Evolutionary conservation across 306 rosid species (phyloP), one percentile per base, ranked within the genome.

Genomic region (Lablab purpureus): DNA sequence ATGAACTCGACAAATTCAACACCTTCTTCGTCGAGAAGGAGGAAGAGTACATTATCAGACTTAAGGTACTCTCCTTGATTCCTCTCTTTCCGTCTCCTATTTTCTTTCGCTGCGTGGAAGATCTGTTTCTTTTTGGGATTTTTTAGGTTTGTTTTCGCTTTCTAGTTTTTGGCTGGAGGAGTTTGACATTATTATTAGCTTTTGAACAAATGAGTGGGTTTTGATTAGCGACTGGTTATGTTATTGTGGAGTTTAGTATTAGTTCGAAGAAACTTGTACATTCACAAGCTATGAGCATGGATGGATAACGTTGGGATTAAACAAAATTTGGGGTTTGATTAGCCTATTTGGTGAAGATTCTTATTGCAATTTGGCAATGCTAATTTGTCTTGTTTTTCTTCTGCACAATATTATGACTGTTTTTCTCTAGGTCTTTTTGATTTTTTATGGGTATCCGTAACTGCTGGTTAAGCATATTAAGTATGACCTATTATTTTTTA

Each of bases 1-100:
- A 85, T n/a, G 99, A 96, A 80, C 94, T 96, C 78, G 97, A 93
- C 71, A 96, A 96, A 79, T 96, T 96, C 81, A 96, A 96, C 37
- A 76, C 83, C 72, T 96, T 96, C 85, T 96, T 96, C 81, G 93
- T 96, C 25, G 99, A 96, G 77, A 93, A 93, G 63, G 99, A 96
- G 81, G 99, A 96, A 77, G 99, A 96, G 71, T 96, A 89, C 84
- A 96, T 96, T 62, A 96, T 96, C 72, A 85, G 85, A 80, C 86
- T 96, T 84, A 96, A 96, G 99, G 99, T 95, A 70, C 45, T 64
- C 49, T 64, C 67, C 11, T 7, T 59, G 7, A 52, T 60, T 58
- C 56, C 37, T 51, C 65, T 1, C 54, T 0, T 56, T 41, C 27
- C 28, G 40, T 6, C 43, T 74, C 7, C 17, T 41, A 22, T 14